A percentile compares a stretch with the other conserved stretches of the same genome.
These are phyloP conservation scores for Osmozyma mogii DNA, from an alignment of 805 yeast species.

Conservation along the genomic window DNA sequence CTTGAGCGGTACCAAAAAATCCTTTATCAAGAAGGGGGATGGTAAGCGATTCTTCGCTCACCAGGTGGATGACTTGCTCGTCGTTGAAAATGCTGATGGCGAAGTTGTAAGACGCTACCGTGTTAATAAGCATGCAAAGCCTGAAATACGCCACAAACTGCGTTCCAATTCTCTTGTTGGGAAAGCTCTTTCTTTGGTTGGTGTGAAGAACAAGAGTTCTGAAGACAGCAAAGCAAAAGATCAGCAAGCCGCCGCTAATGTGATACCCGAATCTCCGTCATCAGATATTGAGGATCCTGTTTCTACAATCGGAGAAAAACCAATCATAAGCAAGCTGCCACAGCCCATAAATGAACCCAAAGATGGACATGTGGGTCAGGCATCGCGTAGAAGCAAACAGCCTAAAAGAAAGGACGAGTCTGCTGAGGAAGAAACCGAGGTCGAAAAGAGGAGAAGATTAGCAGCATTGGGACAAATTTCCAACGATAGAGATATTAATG, in stretches of 20 bases:
- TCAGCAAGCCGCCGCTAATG: background rate
- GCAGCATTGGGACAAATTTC: constrained; percentile 44
- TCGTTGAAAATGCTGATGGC: constrained; percentile 88
- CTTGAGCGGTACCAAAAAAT: constrained; percentile 11
- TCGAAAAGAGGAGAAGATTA: constrained; percentile 56
- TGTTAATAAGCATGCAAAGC: constrained; percentile 49
- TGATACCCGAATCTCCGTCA: constrained; percentile 1
- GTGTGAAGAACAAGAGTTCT: constrained; percentile 27
- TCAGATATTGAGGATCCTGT: too few relatives aligned
- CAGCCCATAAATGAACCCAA: too few relatives aligned
- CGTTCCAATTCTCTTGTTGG: constrained; percentile 35
- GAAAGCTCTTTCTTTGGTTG: constrained; percentile 49
- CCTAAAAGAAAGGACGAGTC: constrained; percentile 18
- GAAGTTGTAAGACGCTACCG: constrained; percentile 77
- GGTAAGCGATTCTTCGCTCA: constrained; percentile 47
- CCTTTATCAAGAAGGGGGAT: constrained; percentile 27
- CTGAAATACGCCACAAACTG: constrained; percentile 17
- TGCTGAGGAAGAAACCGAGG: constrained; percentile 46
- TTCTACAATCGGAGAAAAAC: too few relatives aligned
- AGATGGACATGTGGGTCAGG: too few relatives aligned
- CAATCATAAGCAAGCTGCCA: too few relatives aligned
- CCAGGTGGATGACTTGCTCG: constrained; percentile 66
- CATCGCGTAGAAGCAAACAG: too few relatives aligned
- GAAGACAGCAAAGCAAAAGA: constrained; percentile 1
- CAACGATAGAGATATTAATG: constrained; percentile 34